Percentiles rank a stretch among this genome's conserved stretches.
Evolutionary conservation across 441 rosid species (phyloP).

Genomic region (Pelargonium hybrid): DNA sequence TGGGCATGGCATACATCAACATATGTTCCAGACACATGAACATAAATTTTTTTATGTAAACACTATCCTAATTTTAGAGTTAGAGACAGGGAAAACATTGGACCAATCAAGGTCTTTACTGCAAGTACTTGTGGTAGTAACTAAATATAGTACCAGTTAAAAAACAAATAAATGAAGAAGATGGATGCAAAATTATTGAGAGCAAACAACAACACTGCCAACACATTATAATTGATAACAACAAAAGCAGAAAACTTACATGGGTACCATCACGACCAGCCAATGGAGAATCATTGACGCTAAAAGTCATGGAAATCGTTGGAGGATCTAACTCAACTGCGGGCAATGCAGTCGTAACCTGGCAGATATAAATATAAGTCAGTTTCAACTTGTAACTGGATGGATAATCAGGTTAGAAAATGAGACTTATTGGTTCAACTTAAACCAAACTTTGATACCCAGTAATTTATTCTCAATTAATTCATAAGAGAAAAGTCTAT

Average conservation of each 20-base stretch:
- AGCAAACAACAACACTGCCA: not conserved
- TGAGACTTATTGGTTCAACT: not conserved
- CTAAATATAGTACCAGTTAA: not conserved
- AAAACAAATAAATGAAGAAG: not conserved
- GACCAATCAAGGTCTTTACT: not conserved
- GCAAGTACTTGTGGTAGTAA: not conserved
- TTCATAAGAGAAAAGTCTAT: not conserved
- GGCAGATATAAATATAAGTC: conserved; percentile 15
- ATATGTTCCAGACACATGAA: not conserved
- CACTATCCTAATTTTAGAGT: not conserved
- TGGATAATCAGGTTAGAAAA: not conserved
- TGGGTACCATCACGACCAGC: conserved; percentile 91
- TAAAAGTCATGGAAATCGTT: conserved; percentile 94
- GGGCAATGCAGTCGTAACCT: conserved; percentile 79
- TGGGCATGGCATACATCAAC: not conserved
- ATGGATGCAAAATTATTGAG: not conserved
- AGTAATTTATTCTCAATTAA: not conserved
- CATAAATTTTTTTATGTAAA: not conserved
- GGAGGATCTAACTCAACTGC: conserved; percentile 85
- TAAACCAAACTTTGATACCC: not conserved
- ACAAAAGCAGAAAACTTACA: conserved; percentile 37
- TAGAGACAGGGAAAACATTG: not conserved
- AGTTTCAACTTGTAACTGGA: not conserved
- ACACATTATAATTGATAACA: conserved; percentile 3
- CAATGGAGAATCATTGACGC: conserved; percentile 92